These are phyloP conservation scores for Comarum palustre DNA, from an alignment of 306 rosid species.

Conservation along the genomic window DNA sequence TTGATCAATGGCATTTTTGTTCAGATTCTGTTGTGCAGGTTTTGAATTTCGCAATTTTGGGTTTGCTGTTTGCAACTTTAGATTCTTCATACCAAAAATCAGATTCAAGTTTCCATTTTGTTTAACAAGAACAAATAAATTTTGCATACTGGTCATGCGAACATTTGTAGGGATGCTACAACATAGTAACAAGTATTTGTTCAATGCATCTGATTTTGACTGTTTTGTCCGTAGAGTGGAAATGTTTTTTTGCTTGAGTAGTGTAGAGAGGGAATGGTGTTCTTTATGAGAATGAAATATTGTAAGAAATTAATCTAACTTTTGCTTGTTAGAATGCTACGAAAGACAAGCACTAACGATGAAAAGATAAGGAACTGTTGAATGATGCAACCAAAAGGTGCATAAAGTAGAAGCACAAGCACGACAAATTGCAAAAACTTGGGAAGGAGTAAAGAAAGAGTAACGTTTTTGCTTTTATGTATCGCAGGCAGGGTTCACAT, in stretches of 20 bases:
- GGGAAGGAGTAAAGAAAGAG: not conserved
- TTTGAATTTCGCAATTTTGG: not conserved
- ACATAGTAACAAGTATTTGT: not conserved
- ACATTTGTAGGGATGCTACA: not conserved
- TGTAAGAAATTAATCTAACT: not conserved
- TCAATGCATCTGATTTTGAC: not conserved
- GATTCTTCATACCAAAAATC: not conserved
- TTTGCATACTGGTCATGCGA: not conserved
- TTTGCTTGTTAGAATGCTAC: not conserved
- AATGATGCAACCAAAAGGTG: not conserved
- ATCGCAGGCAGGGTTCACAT: constrained; percentile 76
- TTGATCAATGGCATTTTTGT: not conserved
- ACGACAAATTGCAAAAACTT: not conserved
- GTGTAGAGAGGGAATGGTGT: not conserved
- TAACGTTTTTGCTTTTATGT: not conserved
- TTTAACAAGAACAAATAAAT: not conserved
- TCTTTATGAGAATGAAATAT: not conserved
- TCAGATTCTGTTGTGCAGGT: not conserved
- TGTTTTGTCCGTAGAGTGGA: not conserved
- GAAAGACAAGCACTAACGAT: not conserved
- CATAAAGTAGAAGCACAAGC: not conserved
- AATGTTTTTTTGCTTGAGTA: not conserved
- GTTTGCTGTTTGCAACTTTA: not conserved
- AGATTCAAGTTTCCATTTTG: not conserved
- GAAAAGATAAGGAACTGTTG: not conserved